Evolutionary conservation across 345 rosid species (phyloP).

Genomic region (Sisymbrium irio): DNA sequence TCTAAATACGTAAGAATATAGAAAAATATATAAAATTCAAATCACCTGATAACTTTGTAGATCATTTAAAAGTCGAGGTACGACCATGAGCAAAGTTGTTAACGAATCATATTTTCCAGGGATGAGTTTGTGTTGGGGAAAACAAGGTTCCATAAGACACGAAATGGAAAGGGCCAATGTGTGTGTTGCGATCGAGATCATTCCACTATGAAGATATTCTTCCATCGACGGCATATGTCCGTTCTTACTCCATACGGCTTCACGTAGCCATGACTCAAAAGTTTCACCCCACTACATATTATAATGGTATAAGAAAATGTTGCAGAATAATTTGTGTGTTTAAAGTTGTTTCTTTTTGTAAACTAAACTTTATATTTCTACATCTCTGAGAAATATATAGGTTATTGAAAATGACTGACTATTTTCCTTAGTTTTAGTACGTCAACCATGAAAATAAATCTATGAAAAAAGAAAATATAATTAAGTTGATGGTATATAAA

Average conservation of each 20-base stretch:
- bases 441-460: neutral
- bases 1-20: neutral
- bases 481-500: neutral
- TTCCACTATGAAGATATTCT: constrained; percentile 48
- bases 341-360: neutral
- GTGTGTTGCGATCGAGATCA: constrained; percentile 53
- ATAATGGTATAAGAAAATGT: neutral
- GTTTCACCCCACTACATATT: constrained; percentile 58
- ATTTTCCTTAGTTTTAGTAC: neutral
- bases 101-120: constrained; percentile 36
- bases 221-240: constrained; percentile 35
- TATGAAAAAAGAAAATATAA: neutral
- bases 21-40: neutral
- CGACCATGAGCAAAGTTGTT: constrained; percentile 50
- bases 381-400: neutral
- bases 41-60: constrained; percentile 53
- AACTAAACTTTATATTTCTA: neutral
- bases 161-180: constrained; percentile 40
- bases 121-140: constrained; percentile 30
- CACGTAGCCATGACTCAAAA: constrained; percentile 60
- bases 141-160: constrained; percentile 23
- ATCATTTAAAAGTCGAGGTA: constrained; percentile 58
- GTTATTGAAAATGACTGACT: neutral
- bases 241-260: constrained; percentile 58
- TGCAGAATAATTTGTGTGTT: neutral